Percentiles rank a stretch among this genome's conserved stretches.
Conservation (phyloP, 768 basidiomycete species). For the Russula griseocarnosa region DNA sequence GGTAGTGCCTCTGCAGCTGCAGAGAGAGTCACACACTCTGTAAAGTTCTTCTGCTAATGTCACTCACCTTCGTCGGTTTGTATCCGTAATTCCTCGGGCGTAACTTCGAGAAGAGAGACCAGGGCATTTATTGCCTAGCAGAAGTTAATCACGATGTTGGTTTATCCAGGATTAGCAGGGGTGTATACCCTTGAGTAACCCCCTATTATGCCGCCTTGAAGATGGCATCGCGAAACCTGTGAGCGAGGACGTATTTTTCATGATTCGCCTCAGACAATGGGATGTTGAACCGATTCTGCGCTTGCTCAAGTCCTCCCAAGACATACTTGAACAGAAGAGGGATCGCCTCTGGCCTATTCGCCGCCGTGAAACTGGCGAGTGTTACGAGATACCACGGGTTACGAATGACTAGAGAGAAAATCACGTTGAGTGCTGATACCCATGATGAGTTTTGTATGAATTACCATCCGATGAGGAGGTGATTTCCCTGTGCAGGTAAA, state of each 20-base stretch:
- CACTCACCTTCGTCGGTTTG: constrained; percentile 43
- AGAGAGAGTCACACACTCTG: neutral
- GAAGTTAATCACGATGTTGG: neutral
- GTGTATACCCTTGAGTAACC: constrained; percentile 54
- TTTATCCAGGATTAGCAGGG: neutral
- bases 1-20: constrained; percentile 41
- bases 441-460: constrained; percentile 5
- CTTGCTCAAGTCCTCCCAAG: constrained; percentile 41
- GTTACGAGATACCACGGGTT: constrained; percentile 62
- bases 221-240: constrained; percentile 57
- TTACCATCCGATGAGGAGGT: constrained; percentile 27
- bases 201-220: constrained; percentile 54
- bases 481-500: constrained; percentile 40
- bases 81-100: constrained; percentile 52
- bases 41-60: constrained; percentile 30
- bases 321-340: constrained; percentile 52
- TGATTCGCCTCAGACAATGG: constrained; percentile 29
- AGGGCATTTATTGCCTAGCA: constrained; percentile 56
- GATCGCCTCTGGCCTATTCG: constrained; percentile 56
- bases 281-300: constrained; percentile 28
- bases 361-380: constrained; percentile 53
- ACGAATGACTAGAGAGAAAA: constrained; percentile 30
- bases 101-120: constrained; percentile 47
- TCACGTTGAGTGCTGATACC: neutral
- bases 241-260: constrained; percentile 44